Evolutionary conservation across 176 grass and related monocot species (phyloP).

Genomic region (Oryza longistaminata): DNA sequence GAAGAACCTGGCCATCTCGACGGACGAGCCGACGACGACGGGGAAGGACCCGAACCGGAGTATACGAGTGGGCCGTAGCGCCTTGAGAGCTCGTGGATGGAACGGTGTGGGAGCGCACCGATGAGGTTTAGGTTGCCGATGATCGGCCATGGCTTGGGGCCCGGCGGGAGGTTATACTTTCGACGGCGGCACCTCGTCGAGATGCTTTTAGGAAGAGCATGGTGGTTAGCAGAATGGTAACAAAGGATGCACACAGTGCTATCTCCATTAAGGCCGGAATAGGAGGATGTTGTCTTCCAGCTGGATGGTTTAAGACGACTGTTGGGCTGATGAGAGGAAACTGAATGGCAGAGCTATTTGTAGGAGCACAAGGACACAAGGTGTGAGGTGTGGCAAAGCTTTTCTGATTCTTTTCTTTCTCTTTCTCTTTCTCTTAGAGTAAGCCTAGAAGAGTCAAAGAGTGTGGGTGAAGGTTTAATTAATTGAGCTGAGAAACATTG

Average conservation of each 20-base stretch:
- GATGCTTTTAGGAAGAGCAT: conserved; percentile 39
- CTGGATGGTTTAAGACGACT: too few species aligned
- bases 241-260: conserved; percentile 39
- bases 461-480: too few species aligned
- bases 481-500: too few species aligned
- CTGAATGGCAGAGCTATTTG: too few species aligned
- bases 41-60: conserved; percentile 38
- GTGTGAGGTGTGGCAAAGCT: too few species aligned
- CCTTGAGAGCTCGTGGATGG: conserved; percentile 39
- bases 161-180: conserved; percentile 47
- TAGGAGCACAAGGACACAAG: too few species aligned
- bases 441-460: too few species aligned
- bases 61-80: conserved; percentile 37
- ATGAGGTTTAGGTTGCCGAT: conserved; percentile 59
- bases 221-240: conserved; percentile 37
- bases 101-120: conserved; percentile 33
- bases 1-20: conserved; percentile 37
- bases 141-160: conserved; percentile 43
- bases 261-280: conserved; percentile 45
- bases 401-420: too few species aligned
- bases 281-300: too few species aligned
- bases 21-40: conserved; percentile 38
- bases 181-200: conserved; percentile 18
- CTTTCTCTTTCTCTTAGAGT: too few species aligned
- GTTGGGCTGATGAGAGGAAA: too few species aligned